phyloP scores from a whole-genome alignment of 2,329 filamentous ascomycete genomes.

The Fusarium zealandicum region DNA sequence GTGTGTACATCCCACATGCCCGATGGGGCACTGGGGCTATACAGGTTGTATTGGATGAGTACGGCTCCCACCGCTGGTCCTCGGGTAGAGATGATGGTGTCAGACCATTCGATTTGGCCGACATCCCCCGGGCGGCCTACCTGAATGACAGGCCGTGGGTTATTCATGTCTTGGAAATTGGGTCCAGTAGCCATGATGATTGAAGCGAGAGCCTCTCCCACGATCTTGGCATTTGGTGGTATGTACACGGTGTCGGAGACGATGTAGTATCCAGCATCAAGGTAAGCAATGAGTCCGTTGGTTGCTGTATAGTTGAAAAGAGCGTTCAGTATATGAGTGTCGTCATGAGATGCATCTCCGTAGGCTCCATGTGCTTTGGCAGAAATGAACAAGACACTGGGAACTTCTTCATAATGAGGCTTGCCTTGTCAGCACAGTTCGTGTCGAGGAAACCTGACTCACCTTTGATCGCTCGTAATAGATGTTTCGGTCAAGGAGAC shows the following conservation, averaged over 20 bases:
- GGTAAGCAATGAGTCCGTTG: slow-evolving; percentile 62
- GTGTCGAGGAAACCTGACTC: neutral
- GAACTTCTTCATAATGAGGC: slow-evolving; percentile 73
- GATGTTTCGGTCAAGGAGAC: slow-evolving; percentile 59
- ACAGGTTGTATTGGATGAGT: slow-evolving; percentile 77
- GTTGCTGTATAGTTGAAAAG: slow-evolving; percentile 64
- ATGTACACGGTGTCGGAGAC: slow-evolving; percentile 63
- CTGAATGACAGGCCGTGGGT: slow-evolving; percentile 70
- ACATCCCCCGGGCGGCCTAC: slow-evolving; percentile 69
- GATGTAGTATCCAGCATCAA: slow-evolving; percentile 68
- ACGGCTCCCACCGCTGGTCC: slow-evolving; percentile 73
- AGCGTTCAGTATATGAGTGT: slow-evolving; percentile 67
- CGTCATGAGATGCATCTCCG: slow-evolving; percentile 78
- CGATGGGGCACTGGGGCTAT: slow-evolving; percentile 51
- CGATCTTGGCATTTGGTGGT: slow-evolving; percentile 60
- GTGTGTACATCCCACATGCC: slow-evolving; percentile 81
- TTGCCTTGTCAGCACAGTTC: slow-evolving; percentile 7
- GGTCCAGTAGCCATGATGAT: slow-evolving; percentile 63
- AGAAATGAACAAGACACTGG: slow-evolving; percentile 68
- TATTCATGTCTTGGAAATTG: slow-evolving; percentile 62
- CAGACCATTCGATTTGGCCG: slow-evolving; percentile 73
- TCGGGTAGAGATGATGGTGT: slow-evolving; percentile 74
- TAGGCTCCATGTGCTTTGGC: slow-evolving; percentile 59
- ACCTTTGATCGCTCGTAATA: slow-evolving; percentile 76
- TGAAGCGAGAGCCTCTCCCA: slow-evolving; percentile 64